Percentiles rank a stretch among this genome's conserved stretches.
Evolutionary conservation across 139 green algal genomes (phyloP).

Genomic region (Chlamydomonas schloesseri): DNA sequence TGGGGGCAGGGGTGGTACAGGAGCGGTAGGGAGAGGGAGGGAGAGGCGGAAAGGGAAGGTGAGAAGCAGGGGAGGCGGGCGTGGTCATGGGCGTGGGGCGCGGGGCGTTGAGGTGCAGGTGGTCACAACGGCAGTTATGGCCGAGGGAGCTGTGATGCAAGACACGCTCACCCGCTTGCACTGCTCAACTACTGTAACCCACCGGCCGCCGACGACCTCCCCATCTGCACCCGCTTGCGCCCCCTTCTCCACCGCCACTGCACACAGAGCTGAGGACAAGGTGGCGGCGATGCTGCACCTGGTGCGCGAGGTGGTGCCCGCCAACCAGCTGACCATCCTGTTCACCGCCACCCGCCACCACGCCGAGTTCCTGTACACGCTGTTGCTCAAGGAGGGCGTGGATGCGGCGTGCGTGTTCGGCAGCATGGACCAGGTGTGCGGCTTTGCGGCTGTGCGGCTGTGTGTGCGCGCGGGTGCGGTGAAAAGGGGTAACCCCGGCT

Average conservation of each 20-base stretch:
- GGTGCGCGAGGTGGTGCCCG: constrained; percentile 80
- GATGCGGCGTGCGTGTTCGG: constrained; percentile 86
- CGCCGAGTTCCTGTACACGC: constrained; percentile 90
- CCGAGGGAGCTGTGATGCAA: too few species aligned
- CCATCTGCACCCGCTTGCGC: not conserved
- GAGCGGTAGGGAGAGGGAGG: too few species aligned
- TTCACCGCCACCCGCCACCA: constrained; percentile 94
- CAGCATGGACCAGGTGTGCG: constrained; percentile 93
- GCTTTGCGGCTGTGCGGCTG: too few species aligned
- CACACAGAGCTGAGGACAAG: constrained; percentile 86
- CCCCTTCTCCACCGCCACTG: not conserved
- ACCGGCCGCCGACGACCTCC: not conserved
- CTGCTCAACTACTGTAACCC: too few species aligned
- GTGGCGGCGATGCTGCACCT: constrained; percentile 91
- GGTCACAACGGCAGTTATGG: too few species aligned
- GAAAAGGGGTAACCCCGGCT: too few species aligned
- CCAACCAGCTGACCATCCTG: constrained; percentile 85
- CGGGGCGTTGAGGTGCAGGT: too few species aligned
- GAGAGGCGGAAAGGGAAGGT: too few species aligned
- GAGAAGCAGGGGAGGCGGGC: too few species aligned
- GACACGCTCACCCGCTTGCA: too few species aligned
- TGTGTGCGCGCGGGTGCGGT: not conserved
- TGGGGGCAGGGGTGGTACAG: too few species aligned
- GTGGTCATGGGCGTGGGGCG: too few species aligned
- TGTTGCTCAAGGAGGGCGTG: constrained; percentile 84